phyloP scores from a whole-genome alignment of 371 early-diverging fungal species.

The Actinomucor elegans region DNA sequence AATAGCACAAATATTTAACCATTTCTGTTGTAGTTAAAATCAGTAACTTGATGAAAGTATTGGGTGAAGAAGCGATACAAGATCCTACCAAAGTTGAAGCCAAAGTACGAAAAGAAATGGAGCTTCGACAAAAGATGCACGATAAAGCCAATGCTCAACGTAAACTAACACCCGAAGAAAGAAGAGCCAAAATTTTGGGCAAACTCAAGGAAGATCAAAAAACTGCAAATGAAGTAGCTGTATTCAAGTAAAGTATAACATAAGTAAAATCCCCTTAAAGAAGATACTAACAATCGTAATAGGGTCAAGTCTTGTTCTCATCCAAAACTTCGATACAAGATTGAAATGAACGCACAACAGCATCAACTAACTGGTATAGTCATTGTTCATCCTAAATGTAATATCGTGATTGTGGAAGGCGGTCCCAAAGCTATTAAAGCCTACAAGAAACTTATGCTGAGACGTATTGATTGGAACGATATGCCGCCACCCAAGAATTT shows the following conservation, averaged over 20 bases:
- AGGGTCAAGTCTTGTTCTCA: slow-evolving; percentile 77
- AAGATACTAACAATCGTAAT: neutral
- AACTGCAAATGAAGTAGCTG: slow-evolving; percentile 64
- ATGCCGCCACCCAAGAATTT: slow-evolving; percentile 46
- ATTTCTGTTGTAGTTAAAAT: slow-evolving; percentile 61
- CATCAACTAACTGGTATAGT: slow-evolving; percentile 80
- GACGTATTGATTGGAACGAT: slow-evolving; percentile 92
- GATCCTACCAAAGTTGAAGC: slow-evolving; percentile 95
- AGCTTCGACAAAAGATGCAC: slow-evolving; percentile 79
- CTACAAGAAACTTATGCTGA: slow-evolving; percentile 95
- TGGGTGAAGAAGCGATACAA: slow-evolving; percentile 88
- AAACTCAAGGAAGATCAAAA: slow-evolving; percentile 78
- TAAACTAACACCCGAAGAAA: slow-evolving; percentile 87
- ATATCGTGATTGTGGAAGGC: slow-evolving; percentile 92
- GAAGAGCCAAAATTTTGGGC: slow-evolving; percentile 69
- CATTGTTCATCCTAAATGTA: slow-evolving; percentile 70
- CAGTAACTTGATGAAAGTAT: slow-evolving; percentile 91
- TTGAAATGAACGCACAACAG: slow-evolving; percentile 88
- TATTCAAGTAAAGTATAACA: slow-evolving; percentile 87
- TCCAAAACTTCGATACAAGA: slow-evolving; percentile 84
- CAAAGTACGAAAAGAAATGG: slow-evolving; percentile 83
- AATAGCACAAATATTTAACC: too few species aligned
- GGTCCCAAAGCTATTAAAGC: slow-evolving; percentile 85
- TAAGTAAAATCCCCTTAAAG: too few species aligned
- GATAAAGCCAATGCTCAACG: slow-evolving; percentile 78